A percentile compares a stretch with the other conserved stretches of the same genome.
phyloP scores from a whole-genome alignment of 2,329 filamentous ascomycete genomes.

The Sphaerulina musiva region DNA sequence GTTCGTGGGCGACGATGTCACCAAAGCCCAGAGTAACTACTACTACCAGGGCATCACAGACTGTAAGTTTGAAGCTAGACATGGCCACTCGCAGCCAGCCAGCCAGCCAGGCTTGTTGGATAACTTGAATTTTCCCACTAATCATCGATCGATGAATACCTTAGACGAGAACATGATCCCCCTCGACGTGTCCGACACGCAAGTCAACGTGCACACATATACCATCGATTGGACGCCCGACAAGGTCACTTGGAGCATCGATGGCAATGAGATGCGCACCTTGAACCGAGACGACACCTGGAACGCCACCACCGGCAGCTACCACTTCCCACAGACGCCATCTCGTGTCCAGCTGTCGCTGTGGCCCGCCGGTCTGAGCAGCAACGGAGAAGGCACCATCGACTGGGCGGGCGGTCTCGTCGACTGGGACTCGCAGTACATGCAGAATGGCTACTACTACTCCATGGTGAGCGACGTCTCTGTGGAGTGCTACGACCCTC shows the following conservation, averaged over 20 bases:
- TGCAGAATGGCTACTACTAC: constrained; percentile 86
- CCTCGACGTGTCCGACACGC: constrained; percentile 63
- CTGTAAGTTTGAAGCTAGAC: constrained; percentile 55
- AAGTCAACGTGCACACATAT: constrained; percentile 76
- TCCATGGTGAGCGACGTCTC: constrained; percentile 68
- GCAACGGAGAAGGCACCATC: constrained; percentile 77
- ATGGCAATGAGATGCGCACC: constrained; percentile 69
- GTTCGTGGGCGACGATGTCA: constrained; percentile 75
- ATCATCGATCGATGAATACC: constrained; percentile 16
- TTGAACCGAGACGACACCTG: constrained; percentile 73
- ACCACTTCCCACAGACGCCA: constrained; percentile 85
- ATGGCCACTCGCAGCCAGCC: too few relatives aligned
- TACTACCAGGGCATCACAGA: constrained; percentile 91
- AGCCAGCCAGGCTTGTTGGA: too few relatives aligned
- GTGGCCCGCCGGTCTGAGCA: constrained; percentile 80
- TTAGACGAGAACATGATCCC: constrained; percentile 70
- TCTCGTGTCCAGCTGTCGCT: constrained; percentile 86
- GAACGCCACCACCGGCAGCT: constrained; percentile 76
- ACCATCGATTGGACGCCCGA: constrained; percentile 91
- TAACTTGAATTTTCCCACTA: not conserved
- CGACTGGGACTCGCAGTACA: constrained; percentile 75
- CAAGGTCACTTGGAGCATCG: constrained; percentile 75
- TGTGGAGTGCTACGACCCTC: constrained; percentile 84
- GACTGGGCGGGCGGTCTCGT: constrained; percentile 88
- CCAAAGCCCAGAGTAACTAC: constrained; percentile 83